phyloP scores from a whole-genome alignment of 2,329 filamentous ascomycete species.

The Lasiodiplodia sp. region DNA sequence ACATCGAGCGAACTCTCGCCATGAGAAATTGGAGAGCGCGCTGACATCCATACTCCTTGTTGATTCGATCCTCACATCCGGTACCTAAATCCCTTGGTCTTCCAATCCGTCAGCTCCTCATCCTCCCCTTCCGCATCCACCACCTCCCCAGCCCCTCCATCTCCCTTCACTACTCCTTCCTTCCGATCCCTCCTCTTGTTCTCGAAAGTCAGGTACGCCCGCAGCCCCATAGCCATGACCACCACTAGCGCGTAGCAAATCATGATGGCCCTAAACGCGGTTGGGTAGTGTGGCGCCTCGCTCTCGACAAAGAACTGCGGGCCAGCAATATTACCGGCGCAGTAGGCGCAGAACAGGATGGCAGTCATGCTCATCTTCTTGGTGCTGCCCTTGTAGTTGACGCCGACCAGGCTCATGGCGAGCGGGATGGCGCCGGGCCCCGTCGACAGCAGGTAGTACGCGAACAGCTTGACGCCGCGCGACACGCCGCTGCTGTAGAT shows the following conservation, averaged over 20 bases:
- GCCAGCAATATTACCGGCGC: constrained; percentile 24
- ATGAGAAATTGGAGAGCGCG: too few species aligned
- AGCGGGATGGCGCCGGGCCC: constrained; percentile 21
- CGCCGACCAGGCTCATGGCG: constrained; percentile 31
- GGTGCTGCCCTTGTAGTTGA: constrained; percentile 41
- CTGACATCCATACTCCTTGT: too few species aligned
- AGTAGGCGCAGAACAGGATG: constrained; percentile 27
- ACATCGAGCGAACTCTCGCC: background rate
- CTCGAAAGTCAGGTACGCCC: constrained; percentile 32
- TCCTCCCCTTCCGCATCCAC: constrained; percentile 16
- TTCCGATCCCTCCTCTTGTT: constrained; percentile 31
- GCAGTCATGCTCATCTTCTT: constrained; percentile 40
- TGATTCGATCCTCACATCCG: constrained; percentile 3
- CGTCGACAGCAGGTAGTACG: constrained; percentile 29
- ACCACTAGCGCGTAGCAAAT: constrained; percentile 31
- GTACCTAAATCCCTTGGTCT: constrained; percentile 39
- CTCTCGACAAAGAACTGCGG: constrained; percentile 27
- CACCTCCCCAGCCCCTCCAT: constrained; percentile 1
- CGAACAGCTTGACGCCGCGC: constrained; percentile 26
- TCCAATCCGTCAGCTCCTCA: constrained; percentile 39
- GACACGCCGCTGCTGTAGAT: constrained; percentile 22
- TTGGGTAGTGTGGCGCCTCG: constrained; percentile 29
- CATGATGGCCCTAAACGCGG: constrained; percentile 27
- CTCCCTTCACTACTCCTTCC: background rate
- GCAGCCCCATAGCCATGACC: constrained; percentile 29